A percentile compares a stretch with the other conserved stretches of the same genome.
Conservation (phyloP, 148 eudicot genomes). For the Dysphania ambrosioides region DNA sequence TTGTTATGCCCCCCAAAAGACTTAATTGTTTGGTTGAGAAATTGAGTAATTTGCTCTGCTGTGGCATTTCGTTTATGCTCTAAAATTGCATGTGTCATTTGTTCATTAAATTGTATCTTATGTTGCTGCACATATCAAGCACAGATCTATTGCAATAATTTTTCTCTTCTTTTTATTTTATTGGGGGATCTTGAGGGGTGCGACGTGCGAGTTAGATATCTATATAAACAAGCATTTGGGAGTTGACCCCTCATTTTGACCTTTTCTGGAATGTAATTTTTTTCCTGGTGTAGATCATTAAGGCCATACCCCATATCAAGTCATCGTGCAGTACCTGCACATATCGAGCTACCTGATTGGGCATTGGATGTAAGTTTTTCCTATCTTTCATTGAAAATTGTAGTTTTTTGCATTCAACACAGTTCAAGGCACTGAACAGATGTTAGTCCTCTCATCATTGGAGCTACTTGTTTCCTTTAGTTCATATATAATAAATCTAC, state of each 20-base stretch:
- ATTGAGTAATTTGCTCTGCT: neutral
- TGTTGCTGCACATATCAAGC: too few relatives aligned
- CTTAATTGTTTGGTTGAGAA: neutral
- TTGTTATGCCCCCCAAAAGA: neutral
- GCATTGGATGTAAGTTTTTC: constrained; percentile 67
- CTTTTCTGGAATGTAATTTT: constrained; percentile 13
- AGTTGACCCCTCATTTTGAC: neutral
- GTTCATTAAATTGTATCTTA: neutral
- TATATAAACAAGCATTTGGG: neutral
- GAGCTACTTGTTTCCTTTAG: too few relatives aligned
- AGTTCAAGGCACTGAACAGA: too few relatives aligned
- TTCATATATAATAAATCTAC: too few relatives aligned
- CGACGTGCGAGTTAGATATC: too few relatives aligned
- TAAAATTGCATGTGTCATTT: neutral
- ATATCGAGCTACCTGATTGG: constrained; percentile 85
- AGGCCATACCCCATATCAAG: constrained; percentile 81
- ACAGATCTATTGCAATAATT: neutral
- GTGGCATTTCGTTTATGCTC: neutral
- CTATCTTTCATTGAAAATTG: neutral
- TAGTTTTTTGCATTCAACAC: neutral
- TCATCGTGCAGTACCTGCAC: constrained; percentile 59
- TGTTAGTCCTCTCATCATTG: too few relatives aligned
- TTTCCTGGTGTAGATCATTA: constrained; percentile 46
- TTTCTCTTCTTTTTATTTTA: neutral
- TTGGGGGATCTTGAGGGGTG: neutral